A percentile compares a stretch with the other conserved stretches of the same genome.
Evolutionary conservation across 345 rosid genomes (phyloP).

Genomic region (Kernera saxatilis): DNA sequence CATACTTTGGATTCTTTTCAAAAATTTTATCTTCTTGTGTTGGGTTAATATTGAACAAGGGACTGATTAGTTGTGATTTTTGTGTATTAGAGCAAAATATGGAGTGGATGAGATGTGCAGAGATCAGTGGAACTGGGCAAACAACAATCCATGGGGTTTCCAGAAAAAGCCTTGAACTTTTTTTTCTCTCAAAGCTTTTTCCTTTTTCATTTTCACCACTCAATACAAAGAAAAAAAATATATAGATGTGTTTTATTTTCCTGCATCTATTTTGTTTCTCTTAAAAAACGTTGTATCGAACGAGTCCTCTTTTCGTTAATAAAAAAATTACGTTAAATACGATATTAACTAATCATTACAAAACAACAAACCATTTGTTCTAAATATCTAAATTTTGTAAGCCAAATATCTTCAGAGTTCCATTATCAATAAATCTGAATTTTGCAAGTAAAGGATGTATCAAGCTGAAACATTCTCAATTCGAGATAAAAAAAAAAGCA

Average conservation of each 20-base stretch:
- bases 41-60: background rate
- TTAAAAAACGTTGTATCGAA: background rate
- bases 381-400: background rate
- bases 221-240: background rate
- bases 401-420: background rate
- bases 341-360: background rate
- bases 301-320: background rate
- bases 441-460: background rate
- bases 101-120: conserved; percentile 90
- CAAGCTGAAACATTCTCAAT: background rate
- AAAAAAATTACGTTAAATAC: background rate
- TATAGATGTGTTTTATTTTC: background rate
- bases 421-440: background rate
- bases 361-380: background rate
- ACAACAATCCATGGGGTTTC: conserved; percentile 84
- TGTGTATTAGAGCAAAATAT: conserved; percentile 68
- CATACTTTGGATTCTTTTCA: background rate
- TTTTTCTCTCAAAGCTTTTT: background rate
- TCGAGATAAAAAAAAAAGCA: background rate
- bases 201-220: background rate
- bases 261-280: conserved; percentile 6
- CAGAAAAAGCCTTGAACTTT: conserved; percentile 39
- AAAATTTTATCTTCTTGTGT: background rate
- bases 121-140: conserved; percentile 96
- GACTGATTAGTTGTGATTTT: background rate